A percentile compares a stretch with the other conserved stretches of the same genome.
phyloP scores from a whole-genome alignment of 345 rosid genomes.

The Gossypioides kirkii region DNA sequence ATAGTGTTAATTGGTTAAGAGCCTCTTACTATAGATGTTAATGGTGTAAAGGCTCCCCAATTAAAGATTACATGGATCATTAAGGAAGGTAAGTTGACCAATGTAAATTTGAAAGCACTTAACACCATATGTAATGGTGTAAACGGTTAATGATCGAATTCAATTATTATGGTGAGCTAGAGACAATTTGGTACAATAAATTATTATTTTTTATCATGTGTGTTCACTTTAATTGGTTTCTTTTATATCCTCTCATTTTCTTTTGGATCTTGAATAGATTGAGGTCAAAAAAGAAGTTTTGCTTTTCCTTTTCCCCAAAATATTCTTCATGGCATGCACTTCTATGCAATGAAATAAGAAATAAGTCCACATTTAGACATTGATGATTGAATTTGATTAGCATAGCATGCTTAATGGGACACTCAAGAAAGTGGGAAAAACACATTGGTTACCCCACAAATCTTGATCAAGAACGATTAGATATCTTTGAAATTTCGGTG shows the following conservation, averaged over 20 bases:
- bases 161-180: neutral
- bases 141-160: too few relatives aligned
- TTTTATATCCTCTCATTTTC: neutral
- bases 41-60: too few relatives aligned
- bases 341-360: neutral
- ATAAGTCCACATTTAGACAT: conserved; percentile 12
- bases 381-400: conserved; percentile 20
- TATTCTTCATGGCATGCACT: conserved; percentile 16
- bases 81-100: too few relatives aligned
- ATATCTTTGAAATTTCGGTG: conserved; percentile 15
- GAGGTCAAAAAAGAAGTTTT: conserved; percentile 24
- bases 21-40: too few relatives aligned
- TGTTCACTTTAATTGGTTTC: neutral
- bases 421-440: conserved; percentile 6
- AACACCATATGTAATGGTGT: too few relatives aligned
- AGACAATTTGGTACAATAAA: neutral
- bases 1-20: too few relatives aligned
- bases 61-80: too few relatives aligned
- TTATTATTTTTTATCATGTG: neutral
- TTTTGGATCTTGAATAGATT: conserved; percentile 13
- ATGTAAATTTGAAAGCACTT: too few relatives aligned
- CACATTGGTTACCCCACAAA: conserved; percentile 14
- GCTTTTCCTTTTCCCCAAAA: neutral
- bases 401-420: conserved; percentile 28
- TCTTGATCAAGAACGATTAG: conserved; percentile 16